Base-by-base conservation (phyloP, 1,284 basidiomycete species). In the Bondarzewia mesenterica region DNA sequence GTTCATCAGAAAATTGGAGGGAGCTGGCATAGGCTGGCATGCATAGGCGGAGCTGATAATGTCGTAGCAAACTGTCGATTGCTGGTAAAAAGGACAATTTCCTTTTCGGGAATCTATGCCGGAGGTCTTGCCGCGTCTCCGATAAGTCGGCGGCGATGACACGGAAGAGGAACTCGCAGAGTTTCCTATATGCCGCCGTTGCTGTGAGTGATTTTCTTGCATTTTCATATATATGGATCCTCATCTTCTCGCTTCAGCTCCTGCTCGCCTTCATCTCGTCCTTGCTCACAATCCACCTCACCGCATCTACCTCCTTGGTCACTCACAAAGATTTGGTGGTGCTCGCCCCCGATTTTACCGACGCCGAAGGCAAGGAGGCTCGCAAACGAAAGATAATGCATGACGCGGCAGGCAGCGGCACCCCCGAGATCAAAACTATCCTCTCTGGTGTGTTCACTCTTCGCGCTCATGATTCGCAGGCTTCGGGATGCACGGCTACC, bases 401-500 rank as follows among this genome's bases (percentile, higher is more conserved):
- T 68, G 94, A 93, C 83, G 95, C 94, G 12, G 91, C 92, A 23
- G 95, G 95, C 12, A 93, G 89, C 59, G 95, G 95, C 53, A 95
- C 97, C 50, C 93, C 94, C 0, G 95, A 98, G 65, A 87, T 98
- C 65, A 99, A 98, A 68, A 94, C 93, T 1, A 96, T 98, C 50
- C 73, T 99, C 35, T 93, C 91, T 50, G 93, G 87, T 80, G 23
- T 27, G 45, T 39, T 36, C 21, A 49, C 10, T 45, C 23, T 55
- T 25, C 43, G 39, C 22, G 50, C 21, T 39, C 18, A 16, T 23
- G 41, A n/a, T 48, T 49, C 14, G 3, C n/a, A 86, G 88, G 91
- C n/a, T 98, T 97, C 58, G 94, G 98, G 16, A 97, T 99, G 52
- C 93, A 96, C 59, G 95, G 95, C 18, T 99, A 96, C 63, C 84